These are phyloP conservation scores for Penicillium sp. DNA, from an alignment of 2,329 filamentous ascomycete genomes.

Conservation along the genomic window DNA sequence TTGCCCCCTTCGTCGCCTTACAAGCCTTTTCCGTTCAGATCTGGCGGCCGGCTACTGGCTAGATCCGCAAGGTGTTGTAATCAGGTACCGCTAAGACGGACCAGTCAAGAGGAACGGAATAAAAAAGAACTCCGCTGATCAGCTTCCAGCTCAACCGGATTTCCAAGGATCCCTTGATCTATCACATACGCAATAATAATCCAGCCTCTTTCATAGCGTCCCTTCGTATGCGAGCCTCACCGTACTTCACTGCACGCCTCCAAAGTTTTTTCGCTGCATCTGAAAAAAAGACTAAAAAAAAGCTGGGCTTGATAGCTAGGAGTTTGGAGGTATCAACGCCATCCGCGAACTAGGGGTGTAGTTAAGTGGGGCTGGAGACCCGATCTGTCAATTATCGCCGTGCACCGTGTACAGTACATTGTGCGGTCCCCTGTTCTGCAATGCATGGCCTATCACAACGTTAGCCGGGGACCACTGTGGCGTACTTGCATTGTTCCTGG, in stretches of 20 bases:
- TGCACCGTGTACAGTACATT: not conserved
- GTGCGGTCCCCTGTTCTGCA: not conserved
- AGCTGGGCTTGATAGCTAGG: not conserved
- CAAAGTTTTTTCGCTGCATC: not conserved
- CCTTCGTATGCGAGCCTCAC: not conserved
- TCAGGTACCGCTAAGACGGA: not conserved
- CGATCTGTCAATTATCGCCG: conserved; percentile 13
- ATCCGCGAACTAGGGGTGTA: conserved; percentile 15
- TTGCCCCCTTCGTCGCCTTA: not conserved
- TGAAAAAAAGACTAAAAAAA: not conserved
- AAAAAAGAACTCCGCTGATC: not conserved
- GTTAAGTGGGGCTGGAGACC: conserved; percentile 9
- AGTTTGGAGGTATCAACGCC: conserved; percentile 13
- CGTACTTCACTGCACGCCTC: not conserved
- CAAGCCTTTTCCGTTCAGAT: not conserved
- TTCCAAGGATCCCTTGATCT: conserved; percentile 5
- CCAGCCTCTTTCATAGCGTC: not conserved
- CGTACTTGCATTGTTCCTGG: conserved; percentile 10
- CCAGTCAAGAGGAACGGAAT: not conserved
- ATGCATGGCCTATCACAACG: conserved; percentile 17
- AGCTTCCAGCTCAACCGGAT: conserved; percentile 7
- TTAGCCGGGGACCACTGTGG: conserved; percentile 1
- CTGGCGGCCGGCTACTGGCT: not conserved
- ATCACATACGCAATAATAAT: conserved; percentile 7
- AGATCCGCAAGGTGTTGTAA: not conserved